Percentiles rank a stretch among this genome's conserved stretches.
These are phyloP conservation scores for Alternaria postmessia DNA, from an alignment of 2,329 filamentous ascomycete genomes.

Conservation along the genomic window DNA sequence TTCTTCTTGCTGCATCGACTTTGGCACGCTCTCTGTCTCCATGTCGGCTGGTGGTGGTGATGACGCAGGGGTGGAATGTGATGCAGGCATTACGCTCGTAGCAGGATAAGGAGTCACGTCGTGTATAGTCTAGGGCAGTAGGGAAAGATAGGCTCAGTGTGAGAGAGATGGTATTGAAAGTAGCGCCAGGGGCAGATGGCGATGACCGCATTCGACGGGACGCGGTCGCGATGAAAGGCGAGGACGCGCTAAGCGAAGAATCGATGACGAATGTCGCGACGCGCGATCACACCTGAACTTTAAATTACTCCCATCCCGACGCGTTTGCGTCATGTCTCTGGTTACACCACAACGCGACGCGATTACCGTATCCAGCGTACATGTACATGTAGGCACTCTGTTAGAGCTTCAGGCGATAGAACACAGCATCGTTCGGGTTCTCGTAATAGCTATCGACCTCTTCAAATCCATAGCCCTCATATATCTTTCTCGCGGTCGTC, in stretches of 20 bases:
- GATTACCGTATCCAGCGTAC: not conserved
- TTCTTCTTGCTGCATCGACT: slow-evolving; percentile 57
- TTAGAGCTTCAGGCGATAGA: slow-evolving; percentile 54
- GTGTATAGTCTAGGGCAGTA: not conserved
- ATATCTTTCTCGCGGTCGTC: slow-evolving; percentile 60
- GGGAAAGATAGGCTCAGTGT: not conserved
- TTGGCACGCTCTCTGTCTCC: slow-evolving; percentile 43
- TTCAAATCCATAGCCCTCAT: slow-evolving; percentile 61
- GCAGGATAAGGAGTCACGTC: slow-evolving; percentile 38
- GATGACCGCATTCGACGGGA: slow-evolving; percentile 12
- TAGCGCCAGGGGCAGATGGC: slow-evolving; percentile 20
- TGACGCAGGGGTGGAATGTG: slow-evolving; percentile 44
- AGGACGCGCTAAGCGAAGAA: slow-evolving; percentile 34
- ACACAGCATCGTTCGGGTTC: slow-evolving; percentile 62
- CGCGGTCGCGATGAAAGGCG: slow-evolving; percentile 21
- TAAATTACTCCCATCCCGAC: slow-evolving; percentile 7
- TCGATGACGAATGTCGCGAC: slow-evolving; percentile 37
- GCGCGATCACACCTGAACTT: slow-evolving; percentile 36
- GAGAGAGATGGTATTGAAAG: not conserved
- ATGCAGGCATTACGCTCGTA: slow-evolving; percentile 29
- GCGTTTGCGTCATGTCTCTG: not conserved
- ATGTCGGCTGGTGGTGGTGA: slow-evolving; percentile 44
- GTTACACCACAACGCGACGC: not conserved
- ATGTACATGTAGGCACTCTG: not conserved
- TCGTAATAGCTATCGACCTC: slow-evolving; percentile 64